A percentile compares a stretch with the other conserved stretches of the same genome.
Evolutionary conservation across 768 basidiomycete species (phyloP).

Genomic region (Fistulinella prunicolor): DNA sequence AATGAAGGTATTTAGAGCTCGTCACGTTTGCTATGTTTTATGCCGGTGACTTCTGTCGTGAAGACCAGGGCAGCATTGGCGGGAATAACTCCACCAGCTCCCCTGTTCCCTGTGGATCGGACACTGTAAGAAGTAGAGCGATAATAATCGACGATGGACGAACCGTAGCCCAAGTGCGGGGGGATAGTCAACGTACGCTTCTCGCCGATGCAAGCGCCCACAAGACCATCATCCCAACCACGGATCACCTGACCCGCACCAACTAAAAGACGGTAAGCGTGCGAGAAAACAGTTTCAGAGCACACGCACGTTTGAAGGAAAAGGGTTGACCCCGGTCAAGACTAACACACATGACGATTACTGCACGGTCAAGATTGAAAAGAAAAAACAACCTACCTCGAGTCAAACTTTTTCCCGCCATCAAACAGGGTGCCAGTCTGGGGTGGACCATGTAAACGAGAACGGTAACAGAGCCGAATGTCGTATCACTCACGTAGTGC

Average conservation of each 20-base stretch:
- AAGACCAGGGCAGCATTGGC: constrained; percentile 79
- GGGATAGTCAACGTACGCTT: constrained; percentile 90
- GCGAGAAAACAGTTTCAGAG: not conserved
- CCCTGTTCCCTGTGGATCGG: constrained; percentile 55
- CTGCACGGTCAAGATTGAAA: not conserved
- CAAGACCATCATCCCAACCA: constrained; percentile 82
- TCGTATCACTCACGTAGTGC: constrained; percentile 64
- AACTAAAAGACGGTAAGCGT: constrained; percentile 41
- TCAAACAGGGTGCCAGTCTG: constrained; percentile 73
- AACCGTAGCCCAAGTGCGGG: constrained; percentile 76
- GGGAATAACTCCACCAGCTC: constrained; percentile 76
- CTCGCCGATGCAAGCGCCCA: constrained; percentile 84
- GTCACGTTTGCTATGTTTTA: constrained; percentile 48
- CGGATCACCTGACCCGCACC: constrained; percentile 79
- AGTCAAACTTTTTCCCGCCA: constrained; percentile 85
- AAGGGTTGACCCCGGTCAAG: constrained; percentile 73
- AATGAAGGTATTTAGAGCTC: constrained; percentile 57
- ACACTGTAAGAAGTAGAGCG: not conserved
- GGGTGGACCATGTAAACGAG: not conserved
- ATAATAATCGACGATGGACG: constrained; percentile 25
- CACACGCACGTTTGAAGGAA: constrained; percentile 65
- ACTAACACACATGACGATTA: constrained; percentile 35
- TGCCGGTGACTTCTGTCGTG: constrained; percentile 75
- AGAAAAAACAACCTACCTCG: constrained; percentile 54
- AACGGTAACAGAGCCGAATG: not conserved